phyloP scores from a whole-genome alignment of 163 green algal genomes.

The Trebouxia gelatinosa region DNA sequence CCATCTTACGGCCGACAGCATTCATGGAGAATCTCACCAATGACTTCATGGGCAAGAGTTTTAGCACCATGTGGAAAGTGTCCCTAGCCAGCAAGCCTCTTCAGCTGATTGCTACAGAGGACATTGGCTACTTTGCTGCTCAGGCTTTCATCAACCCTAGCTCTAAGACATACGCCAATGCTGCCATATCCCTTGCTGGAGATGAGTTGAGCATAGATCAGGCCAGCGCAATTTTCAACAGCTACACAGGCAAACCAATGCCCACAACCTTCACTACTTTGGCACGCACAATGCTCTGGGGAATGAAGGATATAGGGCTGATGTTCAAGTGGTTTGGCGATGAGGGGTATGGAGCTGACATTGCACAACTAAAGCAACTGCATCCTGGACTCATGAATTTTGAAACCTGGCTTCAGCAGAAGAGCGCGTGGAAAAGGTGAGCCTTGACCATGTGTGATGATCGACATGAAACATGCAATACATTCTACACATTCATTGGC shows the following conservation, averaged over 20 bases:
- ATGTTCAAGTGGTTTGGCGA: slow-evolving; percentile 25
- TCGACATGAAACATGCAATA: too few relatives aligned
- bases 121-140: slow-evolving; percentile 15
- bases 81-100: slow-evolving; percentile 2
- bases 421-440: slow-evolving; percentile 8
- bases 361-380: not conserved
- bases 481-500: too few relatives aligned
- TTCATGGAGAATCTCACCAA: slow-evolving; percentile 21
- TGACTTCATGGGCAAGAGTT: not conserved
- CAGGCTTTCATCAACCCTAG: slow-evolving; percentile 11
- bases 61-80: not conserved
- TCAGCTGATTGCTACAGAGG: not conserved
- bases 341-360: not conserved
- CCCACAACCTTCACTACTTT: not conserved
- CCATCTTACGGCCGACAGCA: not conserved
- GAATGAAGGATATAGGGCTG: not conserved
- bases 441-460: too few relatives aligned
- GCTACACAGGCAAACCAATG: not conserved
- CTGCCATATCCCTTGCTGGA: not conserved
- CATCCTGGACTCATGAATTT: slow-evolving; percentile 12
- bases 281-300: not conserved
- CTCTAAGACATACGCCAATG: slow-evolving; percentile 1
- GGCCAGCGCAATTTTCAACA: not conserved
- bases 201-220: not conserved
- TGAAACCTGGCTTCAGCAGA: not conserved